A percentile compares a stretch with the other conserved stretches of the same genome.
These are phyloP conservation scores for Ramalina peruviana DNA, from an alignment of 495 filamentous ascomycete genomes.

Conservation along the genomic window DNA sequence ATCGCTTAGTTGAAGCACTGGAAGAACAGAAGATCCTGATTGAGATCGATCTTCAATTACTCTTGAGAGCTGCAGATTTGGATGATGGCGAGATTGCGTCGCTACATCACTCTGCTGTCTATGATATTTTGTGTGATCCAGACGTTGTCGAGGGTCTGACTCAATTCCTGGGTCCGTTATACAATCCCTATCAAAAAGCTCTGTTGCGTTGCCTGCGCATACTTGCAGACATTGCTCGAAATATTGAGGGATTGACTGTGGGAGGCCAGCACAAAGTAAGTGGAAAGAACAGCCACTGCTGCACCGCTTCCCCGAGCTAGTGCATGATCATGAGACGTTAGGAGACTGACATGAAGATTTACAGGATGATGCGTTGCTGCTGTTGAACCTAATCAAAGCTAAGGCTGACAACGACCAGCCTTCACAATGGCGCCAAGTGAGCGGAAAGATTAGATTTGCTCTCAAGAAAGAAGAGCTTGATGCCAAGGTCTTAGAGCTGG, in stretches of 20 bases:
- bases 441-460: background rate
- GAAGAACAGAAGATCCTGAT: slow-evolving; percentile 3
- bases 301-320: background rate
- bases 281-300: background rate
- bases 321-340: no score
- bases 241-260: background rate
- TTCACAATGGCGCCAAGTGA: background rate
- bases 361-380: background rate
- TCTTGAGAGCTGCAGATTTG: background rate
- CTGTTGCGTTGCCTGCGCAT: background rate
- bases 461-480: slow-evolving; percentile 1
- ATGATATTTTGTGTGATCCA: background rate
- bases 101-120: background rate
- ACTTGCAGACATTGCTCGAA: background rate
- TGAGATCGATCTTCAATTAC: slow-evolving; percentile 1
- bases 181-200: slow-evolving; percentile 1
- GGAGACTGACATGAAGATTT: background rate
- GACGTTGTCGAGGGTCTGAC: background rate
- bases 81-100: background rate
- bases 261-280: background rate
- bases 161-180: background rate
- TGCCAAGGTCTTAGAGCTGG: background rate
- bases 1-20: slow-evolving; percentile 3
- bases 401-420: background rate
- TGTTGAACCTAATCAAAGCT: background rate